Evolutionary conservation across 768 basidiomycete genomes (phyloP), one percentile per base, ranked within the genome.

Genomic region (Stropharia rugosoannulata): DNA sequence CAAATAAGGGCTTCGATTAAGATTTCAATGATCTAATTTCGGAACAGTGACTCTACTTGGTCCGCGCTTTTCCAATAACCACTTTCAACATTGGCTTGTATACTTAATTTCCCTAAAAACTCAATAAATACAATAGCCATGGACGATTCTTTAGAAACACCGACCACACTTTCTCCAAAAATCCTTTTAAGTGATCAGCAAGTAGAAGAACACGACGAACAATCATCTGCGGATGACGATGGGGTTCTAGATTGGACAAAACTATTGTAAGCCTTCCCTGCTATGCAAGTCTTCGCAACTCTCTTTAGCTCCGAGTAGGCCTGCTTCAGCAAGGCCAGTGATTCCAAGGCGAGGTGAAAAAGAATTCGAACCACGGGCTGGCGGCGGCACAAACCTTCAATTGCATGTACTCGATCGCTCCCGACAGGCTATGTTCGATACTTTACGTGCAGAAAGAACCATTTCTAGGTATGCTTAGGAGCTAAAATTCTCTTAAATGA

Each of bases 261-360:
- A 68, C 72, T 93, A 41, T 76, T 82, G 88, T 88, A 67, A 55
- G 66, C 44, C 55, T 25, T 47, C 16, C 13, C 5, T 36, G 18
- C 35, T 55, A 35, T 50, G 42, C 49, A 16, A 40, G 48, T 38
- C 54, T 51, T 53, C 18, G 19, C 32, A 13, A 18, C 52, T 54
- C 40, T 52, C 53, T 65, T 36, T 61, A 55, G 50, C 27, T 27
- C 51, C 16, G 49, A 54, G 18, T 56, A 80, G 79, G 16, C 74
- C 77, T 52, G 67, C 68, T 25, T 64, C 71, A 36, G 66, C 73
- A 4, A 81, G 86, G 39, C 90, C 89, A 2, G 76, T 90, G 2
- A 95, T 99, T 49, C 97, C 97, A 5, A 95, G 92, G 70, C 84
- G 97, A 25, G 97, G 97, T 1, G 97, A 98, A 71, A 98, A 99